phyloP scores from a whole-genome alignment of 2,329 filamentous ascomycete species.

The Camptophora hylomeconis region DNA sequence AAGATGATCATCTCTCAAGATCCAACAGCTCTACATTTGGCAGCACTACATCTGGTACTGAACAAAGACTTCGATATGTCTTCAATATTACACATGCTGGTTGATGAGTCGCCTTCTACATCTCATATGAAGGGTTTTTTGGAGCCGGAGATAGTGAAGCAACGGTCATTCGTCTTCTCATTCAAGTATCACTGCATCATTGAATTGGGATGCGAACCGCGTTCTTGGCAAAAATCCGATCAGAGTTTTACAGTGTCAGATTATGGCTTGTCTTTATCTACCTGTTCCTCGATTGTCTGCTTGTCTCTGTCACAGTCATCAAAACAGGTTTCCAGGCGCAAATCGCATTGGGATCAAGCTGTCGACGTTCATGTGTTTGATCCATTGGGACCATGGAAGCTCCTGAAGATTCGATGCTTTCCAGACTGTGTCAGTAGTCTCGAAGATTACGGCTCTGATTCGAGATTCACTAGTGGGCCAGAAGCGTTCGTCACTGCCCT shows the following conservation, averaged over 20 bases:
- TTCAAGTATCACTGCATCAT: slow-evolving; percentile 55
- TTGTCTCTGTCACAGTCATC: slow-evolving; percentile 42
- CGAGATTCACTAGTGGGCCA: slow-evolving; percentile 46
- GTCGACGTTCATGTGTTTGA: slow-evolving; percentile 39
- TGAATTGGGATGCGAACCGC: slow-evolving; percentile 41
- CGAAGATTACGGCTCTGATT: slow-evolving; percentile 41
- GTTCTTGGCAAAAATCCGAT: slow-evolving; percentile 48
- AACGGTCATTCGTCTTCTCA: slow-evolving; percentile 47
- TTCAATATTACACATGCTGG: slow-evolving; percentile 43
- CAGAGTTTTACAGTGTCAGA: too few species aligned
- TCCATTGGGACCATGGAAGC: slow-evolving; percentile 48
- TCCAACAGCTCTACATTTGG: slow-evolving; percentile 47
- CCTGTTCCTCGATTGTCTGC: slow-evolving; percentile 47
- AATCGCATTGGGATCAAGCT: slow-evolving; percentile 33
- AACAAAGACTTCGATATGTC: slow-evolving; percentile 48
- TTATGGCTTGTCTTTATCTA: slow-evolving; percentile 36
- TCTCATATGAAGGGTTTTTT: slow-evolving; percentile 42
- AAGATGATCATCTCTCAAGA: slow-evolving; percentile 50
- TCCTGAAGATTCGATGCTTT: slow-evolving; percentile 46
- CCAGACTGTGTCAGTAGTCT: slow-evolving; percentile 46
- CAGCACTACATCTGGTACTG: slow-evolving; percentile 46
- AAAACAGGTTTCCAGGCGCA: slow-evolving; percentile 37
- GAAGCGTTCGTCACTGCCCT: slow-evolving; percentile 49
- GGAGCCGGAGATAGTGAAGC: slow-evolving; percentile 31
- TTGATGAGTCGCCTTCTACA: slow-evolving; percentile 28